Percentiles rank a stretch among this genome's conserved stretches.
These are phyloP conservation scores for Dioszegia aurantiaca DNA, from an alignment of 768 basidiomycete genomes.

Conservation along the genomic window DNA sequence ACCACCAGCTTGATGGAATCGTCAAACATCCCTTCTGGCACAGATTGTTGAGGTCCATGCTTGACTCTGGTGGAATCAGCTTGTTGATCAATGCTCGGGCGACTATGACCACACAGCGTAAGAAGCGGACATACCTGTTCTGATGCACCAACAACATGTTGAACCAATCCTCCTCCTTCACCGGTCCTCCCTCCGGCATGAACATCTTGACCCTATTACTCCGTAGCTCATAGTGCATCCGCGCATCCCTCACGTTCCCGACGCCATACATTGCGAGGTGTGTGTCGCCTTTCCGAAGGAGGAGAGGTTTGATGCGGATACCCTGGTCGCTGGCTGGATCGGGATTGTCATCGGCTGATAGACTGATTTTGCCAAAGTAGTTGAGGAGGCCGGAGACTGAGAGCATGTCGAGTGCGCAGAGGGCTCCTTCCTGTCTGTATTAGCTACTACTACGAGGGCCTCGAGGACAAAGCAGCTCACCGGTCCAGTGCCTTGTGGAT, in stretches of 20 bases:
- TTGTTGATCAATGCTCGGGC: neutral
- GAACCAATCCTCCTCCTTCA: conserved; percentile 71
- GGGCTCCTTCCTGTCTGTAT: conserved; percentile 75
- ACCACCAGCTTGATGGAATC: conserved; percentile 88
- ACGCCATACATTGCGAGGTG: conserved; percentile 89
- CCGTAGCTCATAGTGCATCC: conserved; percentile 93
- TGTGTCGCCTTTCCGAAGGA: conserved; percentile 81
- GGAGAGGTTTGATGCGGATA: conserved; percentile 82
- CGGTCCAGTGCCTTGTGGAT: conserved; percentile 91
- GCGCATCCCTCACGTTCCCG: conserved; percentile 91
- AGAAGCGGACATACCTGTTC: conserved; percentile 66
- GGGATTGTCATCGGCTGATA: conserved; percentile 68
- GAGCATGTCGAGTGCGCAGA: conserved; percentile 90
- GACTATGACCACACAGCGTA: neutral
- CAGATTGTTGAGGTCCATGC: conserved; percentile 89
- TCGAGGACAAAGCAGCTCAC: conserved; percentile 56
- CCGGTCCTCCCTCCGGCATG: conserved; percentile 78
- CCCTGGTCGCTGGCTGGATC: conserved; percentile 57
- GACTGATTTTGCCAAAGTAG: conserved; percentile 95
- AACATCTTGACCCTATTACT: conserved; percentile 95
- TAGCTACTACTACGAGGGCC: neutral
- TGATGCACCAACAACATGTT: conserved; percentile 91
- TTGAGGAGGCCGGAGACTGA: conserved; percentile 91
- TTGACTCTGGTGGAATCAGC: conserved; percentile 64
- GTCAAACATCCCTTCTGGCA: conserved; percentile 96